Base-by-base conservation (phyloP, 352 stramenopile species). In the Pythium dissotocum region DNA sequence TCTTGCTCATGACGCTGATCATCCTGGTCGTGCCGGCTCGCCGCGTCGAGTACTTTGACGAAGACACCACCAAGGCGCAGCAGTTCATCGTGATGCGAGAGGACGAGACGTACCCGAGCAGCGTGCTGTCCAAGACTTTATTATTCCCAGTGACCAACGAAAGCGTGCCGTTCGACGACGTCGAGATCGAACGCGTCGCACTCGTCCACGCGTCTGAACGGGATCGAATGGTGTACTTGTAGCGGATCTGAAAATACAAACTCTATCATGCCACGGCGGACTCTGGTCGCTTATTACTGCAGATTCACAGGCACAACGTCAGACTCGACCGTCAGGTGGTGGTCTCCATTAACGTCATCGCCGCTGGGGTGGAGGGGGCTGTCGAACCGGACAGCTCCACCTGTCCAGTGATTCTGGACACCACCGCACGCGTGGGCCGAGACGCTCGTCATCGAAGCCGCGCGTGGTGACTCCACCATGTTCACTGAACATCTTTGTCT, bases 11-110 rank as follows among this genome's bases (percentile, higher is more conserved):
- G 14, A 42, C 51, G 58, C 3, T 68, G 42, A 2, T 67, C 0
- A 42, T 67, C 1, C 12, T 63, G 2, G 24, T 33, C 13, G 38
- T 68, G 8, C 54, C 59, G 6, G 36, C 35, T 9, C 59, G 66
- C 14, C 52, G 33, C 12, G 28, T 56, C 8, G 40, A 64, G 33
- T 26, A 61, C 46, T 68, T 72, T 32, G 42, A 26, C 12, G 53
- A 55, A 6, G 26, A 21, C 28, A 53, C 54, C 16, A 68, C 12
- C n/a, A 40, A 56, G 14, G 66, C 60, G 5, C 21, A 56, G 24
- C 21, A 68, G 66, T 72, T 61, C 35, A 18, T 65, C 4, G 58
- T 35, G 6, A 42, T 65, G 24, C n/a, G 33, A 4, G 16, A 48
- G 12, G 44, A 49, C 7, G 28, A 46, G 4, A n/a, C 54, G 30